Conservation (phyloP, 768 basidiomycete genomes). For the Tricholoma hemisulphureum region DNA sequence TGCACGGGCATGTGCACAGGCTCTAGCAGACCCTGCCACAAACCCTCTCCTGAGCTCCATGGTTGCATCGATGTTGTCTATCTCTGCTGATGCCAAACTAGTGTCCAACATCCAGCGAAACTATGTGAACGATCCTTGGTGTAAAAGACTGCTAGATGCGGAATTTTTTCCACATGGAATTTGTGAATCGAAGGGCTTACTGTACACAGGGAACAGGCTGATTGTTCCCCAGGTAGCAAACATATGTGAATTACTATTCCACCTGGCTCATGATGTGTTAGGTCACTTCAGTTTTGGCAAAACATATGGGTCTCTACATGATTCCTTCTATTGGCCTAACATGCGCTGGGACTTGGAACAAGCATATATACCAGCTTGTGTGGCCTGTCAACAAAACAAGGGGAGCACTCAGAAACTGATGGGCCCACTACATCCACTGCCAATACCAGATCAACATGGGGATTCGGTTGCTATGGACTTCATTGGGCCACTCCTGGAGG, state of each 20-base stretch:
- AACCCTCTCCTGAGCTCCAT: not conserved
- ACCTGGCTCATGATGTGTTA: not conserved
- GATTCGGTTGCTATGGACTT: conserved; percentile 21
- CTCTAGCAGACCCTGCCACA: not conserved
- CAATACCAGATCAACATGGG: conserved; percentile 27
- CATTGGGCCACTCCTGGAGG: too few relatives aligned
- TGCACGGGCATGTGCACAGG: not conserved
- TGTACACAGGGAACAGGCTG: not conserved
- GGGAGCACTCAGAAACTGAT: not conserved
- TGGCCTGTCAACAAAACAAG: not conserved
- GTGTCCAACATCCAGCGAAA: not conserved
- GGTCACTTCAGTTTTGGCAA: not conserved
- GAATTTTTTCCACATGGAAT: not conserved
- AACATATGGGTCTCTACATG: not conserved
- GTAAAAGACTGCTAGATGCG: not conserved
- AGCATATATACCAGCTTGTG: not conserved
- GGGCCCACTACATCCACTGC: not conserved
- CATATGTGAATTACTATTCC: not conserved
- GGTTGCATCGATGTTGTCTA: not conserved
- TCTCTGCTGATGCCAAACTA: not conserved
- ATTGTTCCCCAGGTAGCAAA: not conserved
- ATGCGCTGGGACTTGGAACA: not conserved
- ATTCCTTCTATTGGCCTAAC: not conserved
- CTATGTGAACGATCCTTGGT: not conserved
- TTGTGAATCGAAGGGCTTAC: not conserved